Base-by-base conservation (phyloP, 176 grass and related monocot species). In the Ananas comosus region DNA sequence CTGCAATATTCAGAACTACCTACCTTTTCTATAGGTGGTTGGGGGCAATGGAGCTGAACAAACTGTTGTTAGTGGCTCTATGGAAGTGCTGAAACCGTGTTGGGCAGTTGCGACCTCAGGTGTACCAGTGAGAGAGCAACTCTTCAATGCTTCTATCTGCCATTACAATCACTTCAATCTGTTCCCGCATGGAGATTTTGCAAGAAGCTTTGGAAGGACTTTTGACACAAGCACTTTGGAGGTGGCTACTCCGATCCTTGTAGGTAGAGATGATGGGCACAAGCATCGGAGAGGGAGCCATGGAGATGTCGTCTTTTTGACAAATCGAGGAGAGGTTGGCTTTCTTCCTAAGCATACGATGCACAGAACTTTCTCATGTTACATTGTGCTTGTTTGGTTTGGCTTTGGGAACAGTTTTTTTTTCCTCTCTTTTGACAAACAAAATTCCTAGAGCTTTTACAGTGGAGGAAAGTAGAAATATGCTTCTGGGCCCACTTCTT, bases 61-160 rank as follows among this genome's bases (percentile, higher is more conserved):
- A 79, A 87, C 86, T 76, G 89, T 96, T 76, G 80, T 90, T 25
- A 92, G 84, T 42, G 94, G 94, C 23, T 92, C 89, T 12, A 91
- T 89, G 83, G 94, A 97, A 48, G 86, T 97, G 21, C 59, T 97
- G 50, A 90, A 85, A 75, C 94, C 94, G 1, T 97, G 94, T 83
- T 97, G 94, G 94, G 94, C 94, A 79, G 89, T 99, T 64, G 94
- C 89, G 27, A 92, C 94, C 64, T 99, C 94, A 12, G 94, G 94
- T 64, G 94, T 99, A 51, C 94, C 94, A 21, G 84, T 93, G 49
- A 77, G 89, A 69, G 89, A 99, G 66, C 82, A 93, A 72, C 79
- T 99, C 51, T 93, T 99, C 70, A 99, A 99, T 72, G 94, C 90
- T 73, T 99, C 89, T 58, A 88, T 99, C 65, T 99, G 94, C 75